Percentiles rank a stretch among this genome's conserved stretches.
Evolutionary conservation across 305 asterid species (phyloP).

Genomic region (Striga hermonthica): DNA sequence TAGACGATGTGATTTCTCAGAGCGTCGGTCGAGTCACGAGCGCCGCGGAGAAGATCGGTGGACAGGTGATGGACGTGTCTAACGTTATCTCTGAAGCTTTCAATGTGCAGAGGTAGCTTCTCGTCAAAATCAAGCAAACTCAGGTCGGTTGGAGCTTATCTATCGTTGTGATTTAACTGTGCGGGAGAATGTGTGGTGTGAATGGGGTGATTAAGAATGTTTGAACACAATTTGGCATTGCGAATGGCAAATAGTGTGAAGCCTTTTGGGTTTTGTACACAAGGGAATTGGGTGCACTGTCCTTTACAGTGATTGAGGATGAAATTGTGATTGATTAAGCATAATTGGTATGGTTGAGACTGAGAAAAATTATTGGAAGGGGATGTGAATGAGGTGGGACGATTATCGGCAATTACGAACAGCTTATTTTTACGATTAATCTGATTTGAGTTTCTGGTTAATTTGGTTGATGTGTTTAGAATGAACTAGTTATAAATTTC

Average conservation of each 20-base stretch:
- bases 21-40: slow-evolving; percentile 51
- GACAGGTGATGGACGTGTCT: slow-evolving; percentile 68
- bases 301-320: slow-evolving; percentile 12
- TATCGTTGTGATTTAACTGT: slow-evolving; percentile 19
- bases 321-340: not conserved
- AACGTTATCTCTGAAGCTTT: slow-evolving; percentile 66
- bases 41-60: slow-evolving; percentile 90
- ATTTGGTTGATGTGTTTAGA: not conserved
- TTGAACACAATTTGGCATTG: slow-evolving; percentile 16
- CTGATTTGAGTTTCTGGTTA: not conserved
- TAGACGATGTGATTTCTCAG: slow-evolving; percentile 68
- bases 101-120: slow-evolving; percentile 68
- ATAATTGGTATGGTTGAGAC: slow-evolving; percentile 15
- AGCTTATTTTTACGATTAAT: not conserved
- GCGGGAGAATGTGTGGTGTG: too few species aligned
- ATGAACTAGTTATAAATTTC: not conserved
- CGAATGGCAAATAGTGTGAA: slow-evolving; percentile 6
- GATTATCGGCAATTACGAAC: not conserved
- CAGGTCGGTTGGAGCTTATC: slow-evolving; percentile 47
- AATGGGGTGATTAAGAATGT: slow-evolving; percentile 4
- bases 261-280: slow-evolving; percentile 16
- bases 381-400: not conserved
- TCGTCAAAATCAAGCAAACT: slow-evolving; percentile 60
- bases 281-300: too few species aligned
- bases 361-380: slow-evolving; percentile 8